Evolutionary conservation across 179 eudicot species (phyloP).

Genomic region (Carnegiea gigantea): DNA sequence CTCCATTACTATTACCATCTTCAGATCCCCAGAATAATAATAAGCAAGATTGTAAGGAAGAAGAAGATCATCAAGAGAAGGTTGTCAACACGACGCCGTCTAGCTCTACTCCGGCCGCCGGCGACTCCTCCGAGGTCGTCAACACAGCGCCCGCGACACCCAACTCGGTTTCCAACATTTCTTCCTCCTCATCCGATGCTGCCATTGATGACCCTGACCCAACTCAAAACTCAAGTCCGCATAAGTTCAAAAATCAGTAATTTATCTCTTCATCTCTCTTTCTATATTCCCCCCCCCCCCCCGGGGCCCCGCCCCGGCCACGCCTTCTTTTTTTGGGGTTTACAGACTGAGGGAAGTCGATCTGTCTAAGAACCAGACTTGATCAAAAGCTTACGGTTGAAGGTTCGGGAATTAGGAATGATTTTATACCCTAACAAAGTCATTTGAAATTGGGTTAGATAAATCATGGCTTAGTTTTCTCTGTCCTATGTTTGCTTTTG

Average conservation of each 20-base stretch:
- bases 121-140: constrained; percentile 44
- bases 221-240: not conserved
- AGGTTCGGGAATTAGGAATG: no score
- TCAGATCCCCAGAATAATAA: not conserved
- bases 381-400: no score
- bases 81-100: constrained; percentile 8
- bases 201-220: constrained; percentile 28
- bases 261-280: no score
- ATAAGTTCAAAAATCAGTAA: constrained; percentile 55
- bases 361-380: no score
- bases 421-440: no score
- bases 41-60: not conserved
- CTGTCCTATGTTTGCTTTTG: constrained; percentile 22
- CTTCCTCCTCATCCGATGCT: constrained; percentile 53
- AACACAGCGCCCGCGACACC: constrained; percentile 59
- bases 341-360: no score
- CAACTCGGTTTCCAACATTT: constrained; percentile 50
- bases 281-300: no score
- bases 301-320: no score
- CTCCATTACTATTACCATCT: not conserved
- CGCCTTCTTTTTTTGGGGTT: not conserved
- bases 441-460: no score
- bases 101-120: not conserved
- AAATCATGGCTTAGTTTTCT: not conserved
- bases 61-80: not conserved